Conservation (phyloP, 345 rosid species). For the Gossypium sturtianum region DNA sequence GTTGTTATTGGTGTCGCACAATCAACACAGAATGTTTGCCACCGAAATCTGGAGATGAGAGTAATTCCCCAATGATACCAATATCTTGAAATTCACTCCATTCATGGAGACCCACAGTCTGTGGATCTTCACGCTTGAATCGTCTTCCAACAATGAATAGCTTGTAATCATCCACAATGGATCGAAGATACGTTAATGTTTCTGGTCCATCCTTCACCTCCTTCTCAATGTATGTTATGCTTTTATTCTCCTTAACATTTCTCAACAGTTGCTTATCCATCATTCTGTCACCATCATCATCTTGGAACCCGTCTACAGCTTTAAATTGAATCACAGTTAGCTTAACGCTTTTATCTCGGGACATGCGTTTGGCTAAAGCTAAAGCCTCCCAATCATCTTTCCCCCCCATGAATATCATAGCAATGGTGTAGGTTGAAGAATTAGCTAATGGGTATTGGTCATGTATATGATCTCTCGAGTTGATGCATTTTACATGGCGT, state of each 20-base stretch:
- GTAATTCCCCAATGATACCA: constrained; percentile 24
- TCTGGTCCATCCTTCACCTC: constrained; percentile 14
- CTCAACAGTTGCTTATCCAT: neutral
- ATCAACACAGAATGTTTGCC: constrained; percentile 23
- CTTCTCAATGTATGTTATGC: neutral
- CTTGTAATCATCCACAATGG: constrained; percentile 9
- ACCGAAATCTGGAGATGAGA: constrained; percentile 20
- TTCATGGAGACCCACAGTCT: neutral
- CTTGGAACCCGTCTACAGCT: neutral
- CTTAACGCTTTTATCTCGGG: constrained; percentile 10
- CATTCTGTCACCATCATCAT: neutral
- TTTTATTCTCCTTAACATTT: constrained; percentile 1
- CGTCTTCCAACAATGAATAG: constrained; percentile 28
- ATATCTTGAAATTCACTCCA: constrained; percentile 29
- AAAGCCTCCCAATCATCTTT: constrained; percentile 37
- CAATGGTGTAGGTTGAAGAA: neutral
- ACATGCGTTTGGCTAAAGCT: constrained; percentile 22
- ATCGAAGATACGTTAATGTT: constrained; percentile 11
- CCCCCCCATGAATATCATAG: constrained; percentile 32
- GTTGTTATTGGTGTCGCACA: constrained; percentile 23
- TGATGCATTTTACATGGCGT: neutral
- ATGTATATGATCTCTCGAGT: neutral
- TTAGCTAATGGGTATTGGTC: neutral
- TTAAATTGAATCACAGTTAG: constrained; percentile 17
- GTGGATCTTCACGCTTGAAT: constrained; percentile 1